Evolutionary conservation across 306 rosid genomes (phyloP).

Genomic region (Corylus heterophylla): DNA sequence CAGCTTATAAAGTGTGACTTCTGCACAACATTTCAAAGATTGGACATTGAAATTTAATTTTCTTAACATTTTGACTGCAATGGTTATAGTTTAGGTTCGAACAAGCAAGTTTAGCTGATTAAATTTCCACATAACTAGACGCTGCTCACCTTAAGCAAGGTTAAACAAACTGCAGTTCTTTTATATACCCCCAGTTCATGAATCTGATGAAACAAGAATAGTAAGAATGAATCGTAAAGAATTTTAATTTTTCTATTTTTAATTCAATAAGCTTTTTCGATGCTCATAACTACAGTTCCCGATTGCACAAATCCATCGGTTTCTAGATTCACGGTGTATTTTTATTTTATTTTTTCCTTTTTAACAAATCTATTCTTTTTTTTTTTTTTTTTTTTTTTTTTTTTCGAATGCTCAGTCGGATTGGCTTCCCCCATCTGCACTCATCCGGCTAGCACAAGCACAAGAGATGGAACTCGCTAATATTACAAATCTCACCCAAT

Average conservation of each 20-base stretch:
- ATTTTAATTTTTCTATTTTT: conserved; percentile 46
- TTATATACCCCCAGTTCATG: neutral
- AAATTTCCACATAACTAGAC: neutral
- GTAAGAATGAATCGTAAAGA: conserved; percentile 43
- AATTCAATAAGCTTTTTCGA: conserved; percentile 61
- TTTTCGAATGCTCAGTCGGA: conserved; percentile 43
- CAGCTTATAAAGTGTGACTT: no score
- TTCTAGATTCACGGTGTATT: conserved; percentile 58
- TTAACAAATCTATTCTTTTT: conserved; percentile 46
- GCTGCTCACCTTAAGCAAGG: neutral
- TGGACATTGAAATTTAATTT: neutral
- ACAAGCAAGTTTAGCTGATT: neutral
- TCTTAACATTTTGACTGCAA: neutral
- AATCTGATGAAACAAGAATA: conserved; percentile 8
- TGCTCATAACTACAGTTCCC: conserved; percentile 75
- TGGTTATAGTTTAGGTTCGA: neutral
- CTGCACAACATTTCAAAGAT: no score
- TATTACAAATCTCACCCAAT: conserved; percentile 75
- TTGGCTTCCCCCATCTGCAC: conserved; percentile 36
- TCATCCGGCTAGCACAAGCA: conserved; percentile 59
- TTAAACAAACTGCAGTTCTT: neutral
- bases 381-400: conserved; percentile 22
- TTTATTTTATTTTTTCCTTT: conserved; percentile 7
- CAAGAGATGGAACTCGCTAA: conserved; percentile 68
- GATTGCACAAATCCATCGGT: conserved; percentile 62